A percentile compares a stretch with the other conserved stretches of the same genome.
Conservation (phyloP, 768 basidiomycete species). For the Pulveroboletus sp. region DNA sequence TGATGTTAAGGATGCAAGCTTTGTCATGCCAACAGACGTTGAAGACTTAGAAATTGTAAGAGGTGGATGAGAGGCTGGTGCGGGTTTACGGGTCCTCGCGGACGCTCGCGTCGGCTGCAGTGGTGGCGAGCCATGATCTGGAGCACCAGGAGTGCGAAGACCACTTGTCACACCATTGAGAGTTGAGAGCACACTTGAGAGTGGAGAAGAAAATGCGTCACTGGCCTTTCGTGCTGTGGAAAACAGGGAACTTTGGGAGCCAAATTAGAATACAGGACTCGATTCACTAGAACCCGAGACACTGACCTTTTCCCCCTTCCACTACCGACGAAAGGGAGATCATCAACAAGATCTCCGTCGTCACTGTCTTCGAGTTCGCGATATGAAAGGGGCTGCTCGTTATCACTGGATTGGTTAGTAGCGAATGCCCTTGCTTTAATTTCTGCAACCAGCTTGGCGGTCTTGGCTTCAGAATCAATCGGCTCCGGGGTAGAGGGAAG, state of each 20-base stretch:
- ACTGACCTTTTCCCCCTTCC: conserved; percentile 10
- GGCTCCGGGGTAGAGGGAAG: conserved; percentile 30
- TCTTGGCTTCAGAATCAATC: conserved; percentile 37
- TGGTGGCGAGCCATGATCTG: conserved; percentile 3
- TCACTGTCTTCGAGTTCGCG: conserved; percentile 49
- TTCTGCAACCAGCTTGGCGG: conserved; percentile 55
- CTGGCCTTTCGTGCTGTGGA: background rate
- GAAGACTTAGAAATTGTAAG: conserved; percentile 7
- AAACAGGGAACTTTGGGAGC: conserved; percentile 6
- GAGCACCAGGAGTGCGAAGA: background rate
- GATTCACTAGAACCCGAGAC: background rate
- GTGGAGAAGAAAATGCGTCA: conserved; percentile 17
- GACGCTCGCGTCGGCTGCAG: conserved; percentile 12
- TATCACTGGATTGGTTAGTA: conserved; percentile 41
- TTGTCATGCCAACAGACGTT: background rate
- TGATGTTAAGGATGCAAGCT: background rate
- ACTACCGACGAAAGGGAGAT: conserved; percentile 13
- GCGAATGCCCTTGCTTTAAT: conserved; percentile 62
- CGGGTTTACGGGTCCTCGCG: conserved; percentile 17
- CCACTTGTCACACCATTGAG: background rate
- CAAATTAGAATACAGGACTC: background rate
- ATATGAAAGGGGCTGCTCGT: conserved; percentile 32
- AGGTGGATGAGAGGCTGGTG: conserved; percentile 9
- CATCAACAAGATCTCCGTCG: conserved; percentile 39
- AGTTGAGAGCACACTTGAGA: conserved; percentile 20